Base-by-base conservation (phyloP, 352 stramenopile genomes). In the Globisporangium orthogonon region DNA sequence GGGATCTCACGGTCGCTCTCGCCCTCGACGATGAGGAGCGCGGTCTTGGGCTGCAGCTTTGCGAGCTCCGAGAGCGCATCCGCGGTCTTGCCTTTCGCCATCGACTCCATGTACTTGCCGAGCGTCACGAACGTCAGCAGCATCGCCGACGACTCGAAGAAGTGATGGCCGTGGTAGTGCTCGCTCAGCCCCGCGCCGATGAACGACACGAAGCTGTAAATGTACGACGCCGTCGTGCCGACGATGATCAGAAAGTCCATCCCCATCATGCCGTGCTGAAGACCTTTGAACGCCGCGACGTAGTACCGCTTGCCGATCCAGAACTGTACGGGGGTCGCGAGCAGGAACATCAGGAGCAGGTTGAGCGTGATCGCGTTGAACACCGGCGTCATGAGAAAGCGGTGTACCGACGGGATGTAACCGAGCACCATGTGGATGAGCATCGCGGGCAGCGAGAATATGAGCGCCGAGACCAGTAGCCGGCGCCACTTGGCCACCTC, bases 181-280 rank as follows among this genome's bases (percentile, higher is more conserved):
- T 70, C 56, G 33, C 78, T 73, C 41, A 93, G 29, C 0, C 66
- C 70, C 33, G 78, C 87, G 11, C 79, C 72, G 30, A 96, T 66
- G 29, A 95, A 74, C 44, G 85, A 89, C 46, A 89, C 65, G 39
- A 94, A 77, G 45, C 83, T 93, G 62, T 95, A 96, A 11, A 87
- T 66, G 59, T 96, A 96, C 55, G 86, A 93, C 48, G 86, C 81
- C n/a, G 78, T 82, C 0, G 86, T 94, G 56, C 86, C 86, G 7
- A 85, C 70, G 40, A 92, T 83, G 33, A 96, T 85, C 33, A 96
- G 58, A 54, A 95, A 95, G 54, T 92, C 84, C 86, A 95, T 96
- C n/a, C 86, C 86, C 73, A 94, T 90, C 53, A 89, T 86, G 1
- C 86, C 79, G 52, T 94, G 86, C 62, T 89, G 74, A 13, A 94